Base-by-base conservation (phyloP, 163 green algal species). In the Scenedesmus sp. region DNA sequence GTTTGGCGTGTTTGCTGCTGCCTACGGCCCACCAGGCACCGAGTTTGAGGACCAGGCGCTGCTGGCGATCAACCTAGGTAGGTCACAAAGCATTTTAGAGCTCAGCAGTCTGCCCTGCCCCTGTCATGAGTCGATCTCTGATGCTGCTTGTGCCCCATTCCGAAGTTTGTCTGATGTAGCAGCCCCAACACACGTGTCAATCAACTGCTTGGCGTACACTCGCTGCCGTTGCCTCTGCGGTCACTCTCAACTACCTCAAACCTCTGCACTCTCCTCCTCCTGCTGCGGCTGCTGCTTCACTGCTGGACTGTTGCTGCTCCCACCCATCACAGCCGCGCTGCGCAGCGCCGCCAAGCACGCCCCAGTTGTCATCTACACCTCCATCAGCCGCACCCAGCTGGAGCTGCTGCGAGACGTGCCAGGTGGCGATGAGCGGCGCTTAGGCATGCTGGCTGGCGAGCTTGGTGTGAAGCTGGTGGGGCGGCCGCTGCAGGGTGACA, bases 1-100 rank as follows among this genome's bases (percentile, higher is more conserved):
- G 85, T 96, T 97, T 90, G 95, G 94, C 1, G 94, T 91, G 84
- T 95, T 96, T 77, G 90, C 89, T 15, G 94, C 90, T 26, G 64
- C 97, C 3, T 95, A 92, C 10, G 95, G 86, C 5, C 93, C 94
- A 0, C 20, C 70, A 6, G 86, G 82, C 54, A 92, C 54, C 55
- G 83, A 18, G 8, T 84, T 91, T 6, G 83, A 88, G 34, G 84
- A 87, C 59, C 64, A 94, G 62, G 94, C 93, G 5, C 64, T 96
- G 70, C 54, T 91, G 20, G 64, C 57, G 7, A n/a, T 87, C 46
- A 77, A 93, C 54, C 54, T 86, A 26, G 85, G 91, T 91, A 60
- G 67, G 85, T 46, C 34, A 46, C 34, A 46, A 46, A 46, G 34
- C 34, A 46, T 16, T 16, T 62, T 56, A 55, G 10, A 13, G 20